Evolutionary conservation across 2,329 filamentous ascomycete species (phyloP), one percentile per base, ranked within the genome.

Genomic region (Niveomyces coronatus): DNA sequence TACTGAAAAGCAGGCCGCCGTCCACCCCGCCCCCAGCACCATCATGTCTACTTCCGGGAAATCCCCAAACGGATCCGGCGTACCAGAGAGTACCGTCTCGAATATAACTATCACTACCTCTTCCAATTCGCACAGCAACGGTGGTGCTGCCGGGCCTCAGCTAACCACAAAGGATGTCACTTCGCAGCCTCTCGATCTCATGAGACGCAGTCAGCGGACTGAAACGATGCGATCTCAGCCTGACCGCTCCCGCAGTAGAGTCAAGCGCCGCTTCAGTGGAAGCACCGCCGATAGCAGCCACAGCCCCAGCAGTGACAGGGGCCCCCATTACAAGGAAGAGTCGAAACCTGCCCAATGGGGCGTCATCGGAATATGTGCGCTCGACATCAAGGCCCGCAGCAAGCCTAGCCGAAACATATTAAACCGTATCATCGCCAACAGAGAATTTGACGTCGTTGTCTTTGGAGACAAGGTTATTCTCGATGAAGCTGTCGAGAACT

Each of bases 391-490:
- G 64, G 91, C 91, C 24, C 76, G 91, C 52, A 95, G 88, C 68
- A 96, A 96, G 61, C 91, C 91, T 1, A 95, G 89, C 55, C 76
- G 93, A 48, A 96, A 94, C 54, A 98, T 98, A 49, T 65, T 98
- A 43, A 96, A 94, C 53, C 78, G 88, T 35, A 70, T 98, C 15
- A 89, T 95, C 47, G 78, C 84, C 23, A 88, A 93, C 47, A 77
- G 81, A 35, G 89, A 96, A 50, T 96, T 98, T 53, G 89, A 98
- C 52, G 88, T 96, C 17, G 82, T 94, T 44, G 89, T 98, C 10
- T 98, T 98, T 64, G 93, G 91, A 33, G 91, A 98, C 65, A 98
- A 98, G 63, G 89, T 95, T 30, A 98, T 98, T 49, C 70, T 98
- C 24, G 91, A 98, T 53, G 91, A 98, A 73, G 74, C 74, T 76